Base-by-base conservation (phyloP, 108 stramenopile genomes). In the Skeletonema marinoi region DNA sequence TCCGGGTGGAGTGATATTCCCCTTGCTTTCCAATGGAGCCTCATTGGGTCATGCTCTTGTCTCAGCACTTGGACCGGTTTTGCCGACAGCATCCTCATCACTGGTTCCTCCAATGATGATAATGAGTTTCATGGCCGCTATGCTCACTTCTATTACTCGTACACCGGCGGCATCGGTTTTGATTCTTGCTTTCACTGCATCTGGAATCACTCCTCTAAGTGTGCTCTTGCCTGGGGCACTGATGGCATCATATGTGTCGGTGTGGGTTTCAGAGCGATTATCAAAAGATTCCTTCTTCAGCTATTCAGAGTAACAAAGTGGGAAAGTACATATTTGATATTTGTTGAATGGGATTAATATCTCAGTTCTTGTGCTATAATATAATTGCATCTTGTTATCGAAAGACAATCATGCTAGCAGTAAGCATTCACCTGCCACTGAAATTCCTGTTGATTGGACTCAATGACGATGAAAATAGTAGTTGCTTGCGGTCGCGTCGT, bases 91-190 rank as follows among this genome's bases (percentile, higher is more conserved):
- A 19, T 36, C 74, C 19, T 59, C 65, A 2, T 70, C 84, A 16
- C 31, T 85, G 6, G 50, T 79, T 4, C 3, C 59, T 38, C 87
- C 89, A 3, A 48, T 84, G 38, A 64, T 78, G 29, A 78, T 87
- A 2, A 86, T 88, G 86, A 77, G 83, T 66, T 71, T 85, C 17
- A 90, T 90, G 89, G 86, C 85, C 32, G 74, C 89, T 38, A 81
- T 82, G 4, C 82, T 88, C 46, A 88, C 89, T 2, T 83, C 86
- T 44, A 88, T 84, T 25, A 90, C 89, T 11, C 48, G 89, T 19
- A 90, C 89, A 13, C 89, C 89, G 3, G 59, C 88, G 68, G 88
- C 86, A 54, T 87, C 84, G 31, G 82, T 75, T 14, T 78, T 90
- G 50, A 88, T 90, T 41, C 64, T 90, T 78, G 77, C 82, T 21